phyloP scores from a whole-genome alignment of 1,284 basidiomycete species.

The Ustilago vetiveriae region DNA sequence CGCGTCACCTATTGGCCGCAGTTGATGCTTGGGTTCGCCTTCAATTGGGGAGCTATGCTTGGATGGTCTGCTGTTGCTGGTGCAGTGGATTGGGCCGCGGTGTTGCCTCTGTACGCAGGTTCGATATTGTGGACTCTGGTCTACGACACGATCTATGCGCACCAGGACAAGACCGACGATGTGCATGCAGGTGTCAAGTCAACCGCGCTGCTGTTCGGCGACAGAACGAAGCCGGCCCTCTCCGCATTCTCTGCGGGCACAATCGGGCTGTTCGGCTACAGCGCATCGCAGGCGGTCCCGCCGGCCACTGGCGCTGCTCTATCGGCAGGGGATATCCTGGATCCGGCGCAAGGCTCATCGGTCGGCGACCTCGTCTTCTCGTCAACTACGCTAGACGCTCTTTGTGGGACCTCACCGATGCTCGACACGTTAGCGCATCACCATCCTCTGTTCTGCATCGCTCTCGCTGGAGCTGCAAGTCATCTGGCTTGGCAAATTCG shows the following conservation, averaged over 20 bases:
- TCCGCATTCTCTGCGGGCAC: slow-evolving; percentile 78
- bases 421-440: slow-evolving; percentile 29
- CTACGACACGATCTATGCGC: slow-evolving; percentile 98
- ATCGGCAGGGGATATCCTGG: slow-evolving; percentile 11
- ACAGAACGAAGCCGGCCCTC: slow-evolving; percentile 80
- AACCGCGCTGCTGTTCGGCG: slow-evolving; percentile 85
- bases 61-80: slow-evolving; percentile 96
- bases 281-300: slow-evolving; percentile 65
- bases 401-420: slow-evolving; percentile 10
- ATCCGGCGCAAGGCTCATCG: slow-evolving; percentile 3
- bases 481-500: slow-evolving; percentile 86
- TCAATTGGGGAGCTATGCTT: slow-evolving; percentile 96
- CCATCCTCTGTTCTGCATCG: slow-evolving; percentile 79
- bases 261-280: slow-evolving; percentile 78
- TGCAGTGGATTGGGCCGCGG: slow-evolving; percentile 76
- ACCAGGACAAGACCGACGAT: slow-evolving; percentile 97
- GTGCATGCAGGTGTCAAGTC: slow-evolving; percentile 87
- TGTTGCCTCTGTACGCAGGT: slow-evolving; percentile 87
- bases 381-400: slow-evolving; percentile 11
- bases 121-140: slow-evolving; percentile 92
- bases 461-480: slow-evolving; percentile 76
- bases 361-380: slow-evolving; percentile 30
- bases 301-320: slow-evolving; percentile 10
- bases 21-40: slow-evolving; percentile 77
- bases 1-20: slow-evolving; percentile 97